Evolutionary conservation across 148 eudicot genomes (phyloP), one percentile per base, ranked within the genome.

Genomic region (Silene latifolia): DNA sequence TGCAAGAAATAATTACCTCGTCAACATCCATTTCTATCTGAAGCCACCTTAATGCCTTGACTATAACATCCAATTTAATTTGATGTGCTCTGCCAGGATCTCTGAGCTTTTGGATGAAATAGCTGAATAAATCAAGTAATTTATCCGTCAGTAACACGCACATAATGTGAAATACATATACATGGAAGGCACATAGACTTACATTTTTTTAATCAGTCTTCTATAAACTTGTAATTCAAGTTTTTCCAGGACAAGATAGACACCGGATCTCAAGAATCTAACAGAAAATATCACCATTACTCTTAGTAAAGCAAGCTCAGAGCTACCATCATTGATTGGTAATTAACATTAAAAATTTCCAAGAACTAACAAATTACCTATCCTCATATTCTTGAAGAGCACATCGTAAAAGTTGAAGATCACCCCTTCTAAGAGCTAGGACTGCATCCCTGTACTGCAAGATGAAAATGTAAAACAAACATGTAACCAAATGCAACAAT

Each of bases 231-330:
- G 99, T 72, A 95, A 94, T 83, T 95, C 99, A 19, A 92, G 83
- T 89, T 95, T 92, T 84, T 95, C 99, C 42, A 95, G 87, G 70
- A 92, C 99, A 71, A 94, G 91, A 81, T 90, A 94, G 61, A 92
- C 97, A 67, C 99, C 99, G 53, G 99, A 95, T 79, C 96, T 90
- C 81, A 95, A 79, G 74, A 95, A 95, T 82, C 98, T 94, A 85
- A 64, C 3, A 70, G 56, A 63, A 58, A 13, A 65, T 53, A 73
- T 3, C 12, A 27, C 46, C 21, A 27, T 14, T 24, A 39, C 13
- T 57, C 4, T 72, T 67, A 60, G 39, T 14, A 47, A 56, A 5
- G 48, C 15, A 46, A 7, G 48, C 25, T 18, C 19, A 67, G 44
- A 32, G 18, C 29, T 18, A 15, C 14, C 32, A 51, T 71, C 35